Conservation (phyloP, 306 rosid genomes). For the Rosa persica region DNA sequence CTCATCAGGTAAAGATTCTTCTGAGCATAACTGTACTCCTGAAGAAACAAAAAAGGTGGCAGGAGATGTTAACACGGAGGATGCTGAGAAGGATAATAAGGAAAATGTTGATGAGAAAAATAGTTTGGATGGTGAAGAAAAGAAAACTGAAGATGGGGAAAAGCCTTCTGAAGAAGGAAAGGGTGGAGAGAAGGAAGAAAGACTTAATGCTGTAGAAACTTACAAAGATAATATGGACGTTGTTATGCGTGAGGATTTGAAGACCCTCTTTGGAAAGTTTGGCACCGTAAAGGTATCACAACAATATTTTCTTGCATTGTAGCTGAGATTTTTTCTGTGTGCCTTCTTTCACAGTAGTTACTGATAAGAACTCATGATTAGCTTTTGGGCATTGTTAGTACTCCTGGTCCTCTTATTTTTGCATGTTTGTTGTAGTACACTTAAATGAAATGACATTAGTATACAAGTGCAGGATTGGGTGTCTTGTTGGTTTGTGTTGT, state of each 20-base stretch:
- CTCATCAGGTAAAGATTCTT: constrained; percentile 39
- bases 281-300: constrained; percentile 72
- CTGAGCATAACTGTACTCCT: constrained; percentile 34
- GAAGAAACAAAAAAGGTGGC: constrained; percentile 24
- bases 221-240: constrained; percentile 69
- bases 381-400: neutral
- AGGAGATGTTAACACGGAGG: constrained; percentile 26
- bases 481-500: neutral
- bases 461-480: neutral
- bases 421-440: neutral
- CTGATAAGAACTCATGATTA: neutral
- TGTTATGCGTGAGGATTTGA: constrained; percentile 86
- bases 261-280: constrained; percentile 59
- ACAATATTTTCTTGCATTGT: constrained; percentile 1
- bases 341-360: neutral
- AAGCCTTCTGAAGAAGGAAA: constrained; percentile 32
- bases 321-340: neutral
- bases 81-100: constrained; percentile 18
- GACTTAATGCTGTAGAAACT: constrained; percentile 34
- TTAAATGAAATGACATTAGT: neutral
- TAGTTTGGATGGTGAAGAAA: constrained; percentile 35
- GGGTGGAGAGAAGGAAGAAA: constrained; percentile 42
- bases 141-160: constrained; percentile 43
- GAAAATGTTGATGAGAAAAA: constrained; percentile 34
- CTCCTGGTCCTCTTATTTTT: neutral